These are phyloP conservation scores for Aspergillus jensenii DNA, from an alignment of 2,329 filamentous ascomycete genomes.

Conservation along the genomic window DNA sequence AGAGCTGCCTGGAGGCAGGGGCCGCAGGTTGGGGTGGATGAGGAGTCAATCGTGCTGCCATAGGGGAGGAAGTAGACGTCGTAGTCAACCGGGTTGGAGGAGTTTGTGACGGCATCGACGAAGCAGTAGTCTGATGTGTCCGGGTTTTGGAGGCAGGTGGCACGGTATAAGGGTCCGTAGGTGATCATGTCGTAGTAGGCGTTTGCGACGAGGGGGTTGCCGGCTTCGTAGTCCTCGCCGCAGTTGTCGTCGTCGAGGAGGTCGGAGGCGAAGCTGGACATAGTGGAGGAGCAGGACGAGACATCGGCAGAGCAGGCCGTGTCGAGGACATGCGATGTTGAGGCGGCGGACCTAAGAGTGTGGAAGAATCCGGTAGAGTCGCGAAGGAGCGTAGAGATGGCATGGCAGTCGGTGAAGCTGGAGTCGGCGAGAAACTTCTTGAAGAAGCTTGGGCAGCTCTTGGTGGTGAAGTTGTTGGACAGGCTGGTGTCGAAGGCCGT, in stretches of 20 bases:
- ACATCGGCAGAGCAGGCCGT: constrained; percentile 70
- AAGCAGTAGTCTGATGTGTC: constrained; percentile 70
- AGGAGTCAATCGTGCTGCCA: constrained; percentile 67
- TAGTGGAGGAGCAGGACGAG: constrained; percentile 63
- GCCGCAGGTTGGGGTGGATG: constrained; percentile 71
- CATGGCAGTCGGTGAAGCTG: constrained; percentile 72
- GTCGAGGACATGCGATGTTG: constrained; percentile 76
- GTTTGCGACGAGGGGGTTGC: constrained; percentile 70
- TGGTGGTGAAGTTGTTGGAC: constrained; percentile 60
- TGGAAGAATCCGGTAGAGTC: constrained; percentile 84
- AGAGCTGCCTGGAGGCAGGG: constrained; percentile 77
- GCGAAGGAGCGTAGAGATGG: constrained; percentile 80
- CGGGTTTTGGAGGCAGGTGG: constrained; percentile 73
- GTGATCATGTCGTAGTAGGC: constrained; percentile 74
- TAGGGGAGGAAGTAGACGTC: constrained; percentile 86
- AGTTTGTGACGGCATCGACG: constrained; percentile 79
- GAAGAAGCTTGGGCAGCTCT: constrained; percentile 59
- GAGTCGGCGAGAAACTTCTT: constrained; percentile 63
- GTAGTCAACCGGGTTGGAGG: constrained; percentile 65
- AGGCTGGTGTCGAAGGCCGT: constrained; percentile 67
- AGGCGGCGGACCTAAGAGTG: constrained; percentile 67
- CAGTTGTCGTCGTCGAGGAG: constrained; percentile 67
- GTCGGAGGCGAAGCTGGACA: constrained; percentile 64
- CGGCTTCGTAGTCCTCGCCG: constrained; percentile 64
- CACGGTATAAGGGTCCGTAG: constrained; percentile 76